phyloP scores from a whole-genome alignment of 805 yeast species.

The Wickerhamomyces canadensis region DNA sequence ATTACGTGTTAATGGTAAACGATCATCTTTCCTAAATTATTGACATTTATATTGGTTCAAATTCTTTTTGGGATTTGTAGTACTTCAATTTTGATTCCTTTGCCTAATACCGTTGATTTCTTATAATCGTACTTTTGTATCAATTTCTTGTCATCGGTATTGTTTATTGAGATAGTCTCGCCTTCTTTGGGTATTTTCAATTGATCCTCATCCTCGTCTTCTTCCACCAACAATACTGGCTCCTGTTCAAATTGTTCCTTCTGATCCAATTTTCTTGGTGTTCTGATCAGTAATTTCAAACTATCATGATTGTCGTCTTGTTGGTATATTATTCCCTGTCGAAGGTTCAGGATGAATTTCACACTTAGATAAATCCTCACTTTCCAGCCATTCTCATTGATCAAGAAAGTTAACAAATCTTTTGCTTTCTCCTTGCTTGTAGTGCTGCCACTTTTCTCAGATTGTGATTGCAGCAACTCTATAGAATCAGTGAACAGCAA shows the following conservation, averaged over 20 bases:
- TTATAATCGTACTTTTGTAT: conserved; percentile 17
- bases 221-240: conserved; percentile 1
- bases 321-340: conserved; percentile 4
- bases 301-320: neutral
- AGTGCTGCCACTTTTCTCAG: neutral
- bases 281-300: conserved; percentile 10
- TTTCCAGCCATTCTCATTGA: conserved; percentile 16
- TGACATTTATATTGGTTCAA: too few relatives aligned
- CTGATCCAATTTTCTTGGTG: conserved; percentile 7
- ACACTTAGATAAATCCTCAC: conserved; percentile 9
- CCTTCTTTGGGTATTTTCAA: conserved; percentile 16
- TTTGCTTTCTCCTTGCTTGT: conserved; percentile 2
- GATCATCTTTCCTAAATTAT: too few relatives aligned
- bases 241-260: neutral
- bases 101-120: conserved; percentile 7
- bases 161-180: too few relatives aligned
- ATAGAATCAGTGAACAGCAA: conserved; percentile 10
- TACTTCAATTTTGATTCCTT: conserved; percentile 19
- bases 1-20: too few relatives aligned
- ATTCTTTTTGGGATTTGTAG: conserved; percentile 9
- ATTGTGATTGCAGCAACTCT: conserved; percentile 9
- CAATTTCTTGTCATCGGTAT: conserved; percentile 14
- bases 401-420: conserved; percentile 5
- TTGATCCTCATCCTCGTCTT: conserved; percentile 8
- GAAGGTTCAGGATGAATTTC: conserved; percentile 8